Conservation (phyloP, 345 rosid species). For the Arabidopsis thaliana region DNA sequence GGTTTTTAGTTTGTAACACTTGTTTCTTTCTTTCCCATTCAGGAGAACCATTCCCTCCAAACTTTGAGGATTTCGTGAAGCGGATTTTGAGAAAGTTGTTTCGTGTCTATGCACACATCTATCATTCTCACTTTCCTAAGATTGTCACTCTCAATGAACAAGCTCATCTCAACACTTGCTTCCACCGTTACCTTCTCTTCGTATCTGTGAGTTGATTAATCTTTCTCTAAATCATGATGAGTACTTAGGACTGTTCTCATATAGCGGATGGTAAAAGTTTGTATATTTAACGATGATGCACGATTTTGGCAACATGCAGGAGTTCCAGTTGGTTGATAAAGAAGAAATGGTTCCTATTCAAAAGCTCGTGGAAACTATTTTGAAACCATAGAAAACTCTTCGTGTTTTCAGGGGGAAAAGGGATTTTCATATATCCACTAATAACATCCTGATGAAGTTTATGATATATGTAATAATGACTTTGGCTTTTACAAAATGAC, state of each 20-base stretch:
- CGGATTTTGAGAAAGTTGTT: conserved; percentile 73
- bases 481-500: conserved; percentile 4
- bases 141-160: conserved; percentile 81
- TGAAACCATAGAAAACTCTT: conserved; percentile 17
- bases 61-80: conserved; percentile 86
- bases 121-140: conserved; percentile 80
- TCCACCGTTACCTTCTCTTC: conserved; percentile 84
- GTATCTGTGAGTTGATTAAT: conserved; percentile 62
- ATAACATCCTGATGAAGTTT: conserved; percentile 4
- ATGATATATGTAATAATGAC: background rate
- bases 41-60: conserved; percentile 88
- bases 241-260: background rate
- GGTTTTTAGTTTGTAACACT: conserved; percentile 1
- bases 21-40: background rate
- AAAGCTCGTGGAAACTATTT: conserved; percentile 10
- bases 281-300: background rate
- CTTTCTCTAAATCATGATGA: background rate
- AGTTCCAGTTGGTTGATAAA: conserved; percentile 30
- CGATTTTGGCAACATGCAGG: conserved; percentile 24
- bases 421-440: background rate
- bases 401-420: background rate
- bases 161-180: conserved; percentile 95
- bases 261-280: background rate
- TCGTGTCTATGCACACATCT: conserved; percentile 91
- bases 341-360: conserved; percentile 7